phyloP scores from a whole-genome alignment of 2,329 filamentous ascomycete genomes.

The Alternaria novae-zelandiae region DNA sequence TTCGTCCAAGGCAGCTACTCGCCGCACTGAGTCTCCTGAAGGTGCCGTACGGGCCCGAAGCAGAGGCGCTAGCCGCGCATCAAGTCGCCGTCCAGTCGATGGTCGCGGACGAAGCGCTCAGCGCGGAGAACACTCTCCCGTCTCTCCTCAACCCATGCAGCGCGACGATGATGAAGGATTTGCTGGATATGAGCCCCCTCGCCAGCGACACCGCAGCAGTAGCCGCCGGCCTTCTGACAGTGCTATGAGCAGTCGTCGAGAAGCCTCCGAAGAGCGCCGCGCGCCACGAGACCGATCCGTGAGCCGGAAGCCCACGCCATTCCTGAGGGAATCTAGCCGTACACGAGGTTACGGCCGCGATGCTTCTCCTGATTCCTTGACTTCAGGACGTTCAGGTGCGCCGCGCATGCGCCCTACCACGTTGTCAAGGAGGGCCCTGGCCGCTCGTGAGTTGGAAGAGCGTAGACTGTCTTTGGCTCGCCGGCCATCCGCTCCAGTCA shows the following conservation, averaged over 20 bases:
- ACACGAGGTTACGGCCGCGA: slow-evolving; percentile 44
- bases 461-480: slow-evolving; percentile 79
- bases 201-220: slow-evolving; percentile 59
- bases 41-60: slow-evolving; percentile 31
- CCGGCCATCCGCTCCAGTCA: slow-evolving; percentile 78
- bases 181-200: slow-evolving; percentile 67
- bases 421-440: slow-evolving; percentile 53
- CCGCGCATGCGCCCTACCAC: slow-evolving; percentile 32
- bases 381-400: slow-evolving; percentile 39
- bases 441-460: slow-evolving; percentile 84
- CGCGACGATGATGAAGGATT: slow-evolving; percentile 61
- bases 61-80: slow-evolving; percentile 40
- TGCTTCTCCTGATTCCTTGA: slow-evolving; percentile 44
- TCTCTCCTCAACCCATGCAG: slow-evolving; percentile 80
- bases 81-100: slow-evolving; percentile 44
- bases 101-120: slow-evolving; percentile 45
- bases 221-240: slow-evolving; percentile 57
- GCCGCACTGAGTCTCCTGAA: slow-evolving; percentile 47
- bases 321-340: slow-evolving; percentile 39
- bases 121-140: slow-evolving; percentile 69
- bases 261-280: slow-evolving; percentile 54
- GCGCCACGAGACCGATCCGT: slow-evolving; percentile 44
- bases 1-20: slow-evolving; percentile 42
- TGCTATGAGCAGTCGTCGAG: slow-evolving; percentile 51
- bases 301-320: slow-evolving; percentile 41